Conservation (phyloP, 1,284 basidiomycete genomes). For the Malassezia caprae region DNA sequence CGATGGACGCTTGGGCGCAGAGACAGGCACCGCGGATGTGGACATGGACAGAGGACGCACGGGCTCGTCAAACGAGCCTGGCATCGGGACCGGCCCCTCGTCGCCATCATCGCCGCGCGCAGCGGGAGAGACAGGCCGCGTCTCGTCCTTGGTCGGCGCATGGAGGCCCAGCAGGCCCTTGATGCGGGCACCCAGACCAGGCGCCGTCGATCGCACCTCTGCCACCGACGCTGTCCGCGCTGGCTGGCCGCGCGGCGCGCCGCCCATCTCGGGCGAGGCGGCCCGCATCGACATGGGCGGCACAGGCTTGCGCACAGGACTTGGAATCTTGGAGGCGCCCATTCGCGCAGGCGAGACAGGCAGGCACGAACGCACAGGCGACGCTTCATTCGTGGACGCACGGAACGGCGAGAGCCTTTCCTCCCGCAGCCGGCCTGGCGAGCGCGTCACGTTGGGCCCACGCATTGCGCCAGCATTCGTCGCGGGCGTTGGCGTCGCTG, state of each 20-base stretch:
- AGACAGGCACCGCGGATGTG: not conserved
- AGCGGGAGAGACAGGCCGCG: not conserved
- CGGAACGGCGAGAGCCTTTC: slow-evolving; percentile 12
- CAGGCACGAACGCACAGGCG: not conserved
- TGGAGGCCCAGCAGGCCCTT: slow-evolving; percentile 31
- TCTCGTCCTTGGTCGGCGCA: slow-evolving; percentile 4
- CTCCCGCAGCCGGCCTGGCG: slow-evolving; percentile 13
- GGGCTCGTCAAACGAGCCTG: slow-evolving; percentile 2
- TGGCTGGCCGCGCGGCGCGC: not conserved
- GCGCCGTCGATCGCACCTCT: not conserved
- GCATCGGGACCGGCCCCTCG: not conserved
- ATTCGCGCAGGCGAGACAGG: not conserved
- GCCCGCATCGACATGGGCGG: slow-evolving; percentile 3
- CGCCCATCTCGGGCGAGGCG: not conserved
- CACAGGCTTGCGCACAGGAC: slow-evolving; percentile 24
- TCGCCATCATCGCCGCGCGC: not conserved
- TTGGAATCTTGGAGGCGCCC: slow-evolving; percentile 14
- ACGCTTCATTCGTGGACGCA: not conserved
- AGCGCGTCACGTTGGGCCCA: not conserved
- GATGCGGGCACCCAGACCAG: slow-evolving; percentile 30
- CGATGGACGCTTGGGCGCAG: not conserved
- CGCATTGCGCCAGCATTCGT: not conserved
- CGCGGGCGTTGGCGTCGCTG: not conserved
- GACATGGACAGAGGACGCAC: not conserved
- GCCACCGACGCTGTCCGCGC: slow-evolving; percentile 1